Percentiles rank a stretch among this genome's conserved stretches.
Evolutionary conservation across 192 early-diverging fungal species (phyloP).

Genomic region (Coemansia sp.): DNA sequence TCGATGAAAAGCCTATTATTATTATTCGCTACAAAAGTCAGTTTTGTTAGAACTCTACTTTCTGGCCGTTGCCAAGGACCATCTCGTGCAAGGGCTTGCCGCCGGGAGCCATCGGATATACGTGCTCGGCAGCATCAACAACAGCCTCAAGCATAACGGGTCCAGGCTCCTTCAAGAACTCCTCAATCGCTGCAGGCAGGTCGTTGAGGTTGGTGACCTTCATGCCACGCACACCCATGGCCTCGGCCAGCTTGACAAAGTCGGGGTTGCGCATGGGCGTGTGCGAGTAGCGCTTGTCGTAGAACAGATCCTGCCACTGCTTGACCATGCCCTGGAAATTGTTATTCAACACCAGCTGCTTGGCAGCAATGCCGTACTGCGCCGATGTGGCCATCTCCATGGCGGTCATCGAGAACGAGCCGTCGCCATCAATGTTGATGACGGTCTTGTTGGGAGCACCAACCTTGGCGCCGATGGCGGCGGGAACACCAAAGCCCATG

Average conservation of each 20-base stretch:
- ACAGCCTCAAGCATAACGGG: slow-evolving; percentile 91
- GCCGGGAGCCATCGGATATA: slow-evolving; percentile 97
- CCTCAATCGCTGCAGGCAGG: slow-evolving; percentile 77
- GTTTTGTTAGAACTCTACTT: slow-evolving; percentile 29
- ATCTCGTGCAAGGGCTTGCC: slow-evolving; percentile 92
- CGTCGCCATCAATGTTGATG: slow-evolving; percentile 98
- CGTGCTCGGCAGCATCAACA: slow-evolving; percentile 89
- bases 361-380: slow-evolving; percentile 97
- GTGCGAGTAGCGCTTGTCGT: slow-evolving; percentile 92
- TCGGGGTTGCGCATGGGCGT: slow-evolving; percentile 96
- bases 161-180: slow-evolving; percentile 78
- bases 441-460: slow-evolving; percentile 91
- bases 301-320: slow-evolving; percentile 95
- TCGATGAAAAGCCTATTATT: no score
- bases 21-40: no score
- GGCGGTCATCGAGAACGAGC: slow-evolving; percentile 96
- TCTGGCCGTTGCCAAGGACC: slow-evolving; percentile 53
- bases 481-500: slow-evolving; percentile 96
- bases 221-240: slow-evolving; percentile 88
- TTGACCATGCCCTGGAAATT: slow-evolving; percentile 99
- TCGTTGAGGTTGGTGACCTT: slow-evolving; percentile 81
- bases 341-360: slow-evolving; percentile 96
- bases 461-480: slow-evolving; percentile 97
- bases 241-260: slow-evolving; percentile 96
- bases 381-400: slow-evolving; percentile 97